phyloP scores from a whole-genome alignment of 257 asterid genomes.

The Marsdenia floribunda region DNA sequence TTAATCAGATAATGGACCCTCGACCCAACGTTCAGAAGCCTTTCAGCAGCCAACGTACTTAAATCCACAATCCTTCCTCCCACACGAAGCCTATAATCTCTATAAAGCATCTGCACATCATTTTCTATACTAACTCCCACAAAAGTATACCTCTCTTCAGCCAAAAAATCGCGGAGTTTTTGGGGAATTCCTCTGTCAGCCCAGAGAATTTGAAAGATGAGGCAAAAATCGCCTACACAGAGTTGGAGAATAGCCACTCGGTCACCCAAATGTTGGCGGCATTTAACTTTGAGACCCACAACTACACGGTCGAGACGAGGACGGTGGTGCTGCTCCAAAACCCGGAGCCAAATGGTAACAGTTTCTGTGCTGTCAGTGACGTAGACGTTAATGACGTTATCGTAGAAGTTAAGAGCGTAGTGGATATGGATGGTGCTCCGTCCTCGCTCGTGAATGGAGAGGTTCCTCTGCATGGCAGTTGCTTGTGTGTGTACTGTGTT shows the following conservation, averaged over 20 bases:
- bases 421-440: too few relatives aligned
- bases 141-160: conserved; percentile 10
- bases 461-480: too few relatives aligned
- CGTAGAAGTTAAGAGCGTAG: conserved; percentile 23
- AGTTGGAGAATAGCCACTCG: conserved; percentile 35
- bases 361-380: neutral
- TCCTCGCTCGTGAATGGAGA: too few relatives aligned
- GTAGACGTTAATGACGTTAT: conserved; percentile 12
- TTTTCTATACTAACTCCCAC: conserved; percentile 23
- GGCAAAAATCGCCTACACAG: conserved; percentile 38
- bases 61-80: conserved; percentile 21
- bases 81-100: conserved; percentile 21
- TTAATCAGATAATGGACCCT: too few relatives aligned
- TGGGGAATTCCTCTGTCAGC: neutral
- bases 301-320: conserved; percentile 20
- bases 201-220: conserved; percentile 28
- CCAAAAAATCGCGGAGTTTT: conserved; percentile 17
- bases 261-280: conserved; percentile 18
- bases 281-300: conserved; percentile 34
- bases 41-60: neutral
- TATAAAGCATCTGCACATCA: conserved; percentile 26
- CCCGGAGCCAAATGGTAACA: conserved; percentile 15
- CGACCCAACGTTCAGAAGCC: too few relatives aligned
- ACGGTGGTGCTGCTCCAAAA: too few relatives aligned
- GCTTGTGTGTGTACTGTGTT: too few relatives aligned